phyloP scores from a whole-genome alignment of 805 yeast genomes.

The Saturnispora besseyi region DNA sequence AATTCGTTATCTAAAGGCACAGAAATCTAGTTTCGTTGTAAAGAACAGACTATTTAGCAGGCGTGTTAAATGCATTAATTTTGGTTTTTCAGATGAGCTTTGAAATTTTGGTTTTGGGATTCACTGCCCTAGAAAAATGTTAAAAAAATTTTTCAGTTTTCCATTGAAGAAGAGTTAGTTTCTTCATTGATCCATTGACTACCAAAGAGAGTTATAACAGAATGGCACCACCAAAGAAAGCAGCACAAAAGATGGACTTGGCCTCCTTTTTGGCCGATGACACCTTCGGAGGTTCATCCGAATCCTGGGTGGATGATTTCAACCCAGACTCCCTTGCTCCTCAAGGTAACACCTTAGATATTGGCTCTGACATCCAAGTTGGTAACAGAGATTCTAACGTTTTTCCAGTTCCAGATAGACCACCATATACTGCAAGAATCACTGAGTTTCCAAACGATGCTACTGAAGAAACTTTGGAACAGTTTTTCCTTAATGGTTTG shows the following conservation, averaged over 20 bases:
- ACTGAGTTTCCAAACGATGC: conserved; percentile 79
- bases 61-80: neutral
- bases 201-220: conserved; percentile 10
- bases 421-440: conserved; percentile 89
- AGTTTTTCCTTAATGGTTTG: conserved; percentile 50
- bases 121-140: neutral
- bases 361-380: conserved; percentile 5
- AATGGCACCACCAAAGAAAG: conserved; percentile 53
- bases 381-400: conserved; percentile 10
- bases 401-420: conserved; percentile 69
- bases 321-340: conserved; percentile 35
- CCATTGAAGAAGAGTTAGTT: neutral
- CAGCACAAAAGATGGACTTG: conserved; percentile 63
- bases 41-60: neutral
- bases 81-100: neutral
- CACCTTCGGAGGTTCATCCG: conserved; percentile 44
- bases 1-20: neutral
- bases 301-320: conserved; percentile 80
- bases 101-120: neutral
- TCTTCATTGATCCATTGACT: neutral
- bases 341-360: conserved; percentile 7
- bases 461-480: conserved; percentile 51
- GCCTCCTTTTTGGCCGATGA: conserved; percentile 77
- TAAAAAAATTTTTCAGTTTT: neutral
- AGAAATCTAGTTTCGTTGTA: neutral